Conservation (phyloP, 164 flowering plant species). For the Tetrastigma voinierianum region DNA sequence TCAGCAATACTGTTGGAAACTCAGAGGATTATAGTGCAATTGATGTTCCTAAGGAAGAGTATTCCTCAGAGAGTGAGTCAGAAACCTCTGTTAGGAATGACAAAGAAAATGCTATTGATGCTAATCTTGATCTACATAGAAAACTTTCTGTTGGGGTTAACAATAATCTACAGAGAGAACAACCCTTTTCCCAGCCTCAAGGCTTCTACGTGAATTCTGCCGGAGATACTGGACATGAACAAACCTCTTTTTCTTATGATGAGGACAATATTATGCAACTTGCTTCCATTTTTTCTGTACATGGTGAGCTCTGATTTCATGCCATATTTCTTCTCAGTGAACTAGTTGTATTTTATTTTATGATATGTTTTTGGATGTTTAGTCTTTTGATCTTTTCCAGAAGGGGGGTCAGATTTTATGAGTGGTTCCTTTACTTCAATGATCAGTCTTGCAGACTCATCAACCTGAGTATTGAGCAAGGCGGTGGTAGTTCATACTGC, state of each 20-base stretch:
- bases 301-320: conserved; percentile 35
- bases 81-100: conserved; percentile 52
- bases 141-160: conserved; percentile 18
- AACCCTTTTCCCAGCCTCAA: conserved; percentile 11
- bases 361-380: neutral
- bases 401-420: too few species aligned
- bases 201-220: conserved; percentile 35
- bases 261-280: conserved; percentile 17
- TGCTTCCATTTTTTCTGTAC: conserved; percentile 38
- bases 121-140: neutral
- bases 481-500: neutral
- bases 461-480: neutral
- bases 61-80: conserved; percentile 28
- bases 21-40: conserved; percentile 27
- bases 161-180: conserved; percentile 16
- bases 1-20: conserved; percentile 12
- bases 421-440: neutral
- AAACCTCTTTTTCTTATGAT: conserved; percentile 9
- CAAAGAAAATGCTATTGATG: conserved; percentile 15
- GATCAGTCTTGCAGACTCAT: neutral
- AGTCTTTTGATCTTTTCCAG: neutral
- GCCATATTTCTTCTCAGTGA: neutral
- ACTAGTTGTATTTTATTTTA: neutral
- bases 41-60: conserved; percentile 22
- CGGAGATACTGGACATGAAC: conserved; percentile 28